phyloP scores from a whole-genome alignment of 352 stramenopile genomes.

The Plasmopara muralis region DNA sequence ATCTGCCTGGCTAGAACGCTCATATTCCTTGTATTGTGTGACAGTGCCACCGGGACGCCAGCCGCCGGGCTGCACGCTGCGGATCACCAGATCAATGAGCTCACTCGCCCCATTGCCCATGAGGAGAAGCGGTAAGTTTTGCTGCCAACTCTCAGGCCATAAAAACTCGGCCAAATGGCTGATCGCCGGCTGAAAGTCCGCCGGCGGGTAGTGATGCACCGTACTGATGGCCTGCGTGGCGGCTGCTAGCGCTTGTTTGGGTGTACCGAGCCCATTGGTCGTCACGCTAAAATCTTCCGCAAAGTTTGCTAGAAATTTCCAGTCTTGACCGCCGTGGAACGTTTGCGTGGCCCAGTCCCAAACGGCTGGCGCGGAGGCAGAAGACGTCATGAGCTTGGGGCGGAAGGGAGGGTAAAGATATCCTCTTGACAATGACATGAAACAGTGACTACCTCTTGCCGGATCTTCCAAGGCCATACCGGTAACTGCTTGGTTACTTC shows the following conservation, averaged over 20 bases:
- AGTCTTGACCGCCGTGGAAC: constrained; percentile 89
- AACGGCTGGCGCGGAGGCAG: constrained; percentile 21
- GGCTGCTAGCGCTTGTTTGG: constrained; percentile 54
- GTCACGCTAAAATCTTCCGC: constrained; percentile 87
- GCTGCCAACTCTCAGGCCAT: constrained; percentile 51
- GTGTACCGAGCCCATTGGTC: constrained; percentile 83
- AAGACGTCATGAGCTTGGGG: constrained; percentile 7
- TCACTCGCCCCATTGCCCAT: constrained; percentile 83
- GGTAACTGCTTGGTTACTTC: constrained; percentile 1
- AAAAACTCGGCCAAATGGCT: constrained; percentile 86
- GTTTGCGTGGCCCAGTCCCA: constrained; percentile 84
- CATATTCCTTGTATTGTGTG: constrained; percentile 87
- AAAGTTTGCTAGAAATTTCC: constrained; percentile 88
- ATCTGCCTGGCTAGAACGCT: constrained; percentile 77
- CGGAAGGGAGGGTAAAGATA: background rate
- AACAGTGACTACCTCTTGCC: background rate
- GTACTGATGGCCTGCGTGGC: constrained; percentile 68
- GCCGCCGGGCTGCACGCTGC: constrained; percentile 61
- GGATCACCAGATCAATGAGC: constrained; percentile 85
- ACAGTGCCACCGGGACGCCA: constrained; percentile 67
- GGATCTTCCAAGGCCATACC: background rate
- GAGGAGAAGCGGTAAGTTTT: constrained; percentile 61
- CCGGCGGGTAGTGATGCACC: constrained; percentile 86
- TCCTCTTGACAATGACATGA: constrained; percentile 1
- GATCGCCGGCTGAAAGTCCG: constrained; percentile 86